These are phyloP conservation scores for Fraxinus dipetala DNA, from an alignment of 305 asterid species.

Conservation along the genomic window DNA sequence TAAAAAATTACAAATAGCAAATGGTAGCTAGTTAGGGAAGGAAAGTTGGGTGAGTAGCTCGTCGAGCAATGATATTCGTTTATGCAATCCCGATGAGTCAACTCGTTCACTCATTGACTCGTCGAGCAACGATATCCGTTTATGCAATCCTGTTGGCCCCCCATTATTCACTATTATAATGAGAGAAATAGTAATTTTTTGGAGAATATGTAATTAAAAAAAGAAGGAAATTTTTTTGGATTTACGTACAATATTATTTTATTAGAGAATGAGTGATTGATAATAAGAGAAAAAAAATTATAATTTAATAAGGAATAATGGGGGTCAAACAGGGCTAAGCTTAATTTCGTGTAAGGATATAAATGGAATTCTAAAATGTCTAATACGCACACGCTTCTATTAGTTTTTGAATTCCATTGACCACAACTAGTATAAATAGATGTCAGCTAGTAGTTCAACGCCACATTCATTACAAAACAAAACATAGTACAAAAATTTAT, in stretches of 20 bases:
- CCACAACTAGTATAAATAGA: neutral
- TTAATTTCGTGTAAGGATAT: neutral
- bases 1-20: too few species aligned
- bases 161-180: too few species aligned
- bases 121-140: neutral
- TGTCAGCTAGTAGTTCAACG: neutral
- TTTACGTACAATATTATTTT: too few species aligned
- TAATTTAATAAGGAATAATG: too few species aligned
- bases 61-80: neutral
- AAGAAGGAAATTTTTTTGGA: too few species aligned
- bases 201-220: too few species aligned
- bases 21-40: neutral
- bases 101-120: neutral
- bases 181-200: too few species aligned
- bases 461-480: neutral
- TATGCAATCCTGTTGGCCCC: neutral
- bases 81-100: neutral
- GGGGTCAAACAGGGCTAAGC: too few species aligned
- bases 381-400: neutral
- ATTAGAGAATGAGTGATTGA: too few species aligned
- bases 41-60: neutral
- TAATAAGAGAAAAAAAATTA: too few species aligned
- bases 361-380: neutral
- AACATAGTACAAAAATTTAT: neutral
- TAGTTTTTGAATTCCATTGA: neutral